Conservation (phyloP, 441 rosid species). For the Corymbia calophylla region DNA sequence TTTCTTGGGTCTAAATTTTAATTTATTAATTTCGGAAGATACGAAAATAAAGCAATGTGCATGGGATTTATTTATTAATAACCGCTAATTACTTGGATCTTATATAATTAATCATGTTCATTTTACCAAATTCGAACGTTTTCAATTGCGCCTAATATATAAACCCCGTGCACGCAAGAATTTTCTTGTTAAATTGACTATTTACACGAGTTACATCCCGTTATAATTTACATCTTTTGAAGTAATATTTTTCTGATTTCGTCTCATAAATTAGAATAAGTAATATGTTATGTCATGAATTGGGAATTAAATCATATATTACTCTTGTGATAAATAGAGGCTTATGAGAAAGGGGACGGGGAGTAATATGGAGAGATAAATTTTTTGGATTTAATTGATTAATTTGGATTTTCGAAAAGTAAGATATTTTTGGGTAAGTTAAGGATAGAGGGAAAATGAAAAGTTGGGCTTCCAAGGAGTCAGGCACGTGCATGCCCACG, state of each 20-base stretch:
- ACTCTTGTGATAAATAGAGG: neutral
- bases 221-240: no score
- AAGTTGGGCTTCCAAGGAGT: neutral
- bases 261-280: neutral
- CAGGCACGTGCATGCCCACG: no score
- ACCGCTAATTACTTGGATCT: neutral
- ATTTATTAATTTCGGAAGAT: neutral
- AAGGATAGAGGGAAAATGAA: neutral
- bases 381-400: neutral
- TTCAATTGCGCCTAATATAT: neutral
- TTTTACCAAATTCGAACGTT: fast-evolving
- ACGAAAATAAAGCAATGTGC: neutral
- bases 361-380: fast-evolving
- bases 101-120: fast-evolving
- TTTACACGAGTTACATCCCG: no score
- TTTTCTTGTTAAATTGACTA: neutral
- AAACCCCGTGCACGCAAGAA: neutral
- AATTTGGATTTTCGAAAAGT: neutral
- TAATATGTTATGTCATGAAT: fast-evolving
- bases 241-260: neutral
- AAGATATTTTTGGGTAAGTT: neutral
- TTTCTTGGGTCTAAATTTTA: neutral
- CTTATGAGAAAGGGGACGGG: fast-evolving
- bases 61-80: neutral
- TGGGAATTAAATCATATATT: fast-evolving